Evolutionary conservation across 208 protist species (phyloP), one percentile per base, ranked within the genome.

Genomic region (Leishmania braziliensis): DNA sequence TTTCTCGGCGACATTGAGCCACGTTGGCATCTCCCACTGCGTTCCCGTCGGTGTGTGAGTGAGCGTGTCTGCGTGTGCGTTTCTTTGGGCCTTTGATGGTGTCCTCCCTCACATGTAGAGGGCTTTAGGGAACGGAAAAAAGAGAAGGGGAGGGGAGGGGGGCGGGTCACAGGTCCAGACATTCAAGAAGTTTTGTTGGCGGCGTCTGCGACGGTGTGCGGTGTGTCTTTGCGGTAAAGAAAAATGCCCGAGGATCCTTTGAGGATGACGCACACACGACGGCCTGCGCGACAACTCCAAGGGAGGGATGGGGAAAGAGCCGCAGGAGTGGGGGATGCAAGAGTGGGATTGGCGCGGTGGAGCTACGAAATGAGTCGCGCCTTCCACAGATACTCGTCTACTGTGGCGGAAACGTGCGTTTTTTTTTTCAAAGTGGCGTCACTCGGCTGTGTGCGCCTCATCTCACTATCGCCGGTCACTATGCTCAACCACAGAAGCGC

Each of bases 1-100:
- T 86, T 99, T 99, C 87, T 99, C 98, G 14, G 97, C 98, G 29
- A 99, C 98, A 81, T 98, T 98, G 16, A 99, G 85, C 90, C 98
- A 97, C 79, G 82, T 89, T 26, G 85, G 76, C 93, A 97, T 96
- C 9, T 14, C 14, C 20, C 56, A 68, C 23, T 39, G 10, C 48
- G 10, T 48, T 10, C n/a, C 29, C 10, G 48, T 56, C n/a, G 10
- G 56, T 29, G 70, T 75, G 50, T 33, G 48, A 43, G 39, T 75
- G 70, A 5, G 39, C 33, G 39, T 75, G 70, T 58, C 12, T 75
- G 26, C n/a, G 72, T 29, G 48, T 75, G 46, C 14, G 5, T 74
- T 23, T 26, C 48, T 75, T 23, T 75, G 3, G 6, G n/a, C 33
- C n/a, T 58, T 51, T 75, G 10, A 43, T 26, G 70, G 48, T 54